Percentiles rank a stretch among this genome's conserved stretches.
These are phyloP conservation scores for Backusella mclennaniae DNA, from an alignment of 192 early-diverging fungal genomes.

Conservation along the genomic window DNA sequence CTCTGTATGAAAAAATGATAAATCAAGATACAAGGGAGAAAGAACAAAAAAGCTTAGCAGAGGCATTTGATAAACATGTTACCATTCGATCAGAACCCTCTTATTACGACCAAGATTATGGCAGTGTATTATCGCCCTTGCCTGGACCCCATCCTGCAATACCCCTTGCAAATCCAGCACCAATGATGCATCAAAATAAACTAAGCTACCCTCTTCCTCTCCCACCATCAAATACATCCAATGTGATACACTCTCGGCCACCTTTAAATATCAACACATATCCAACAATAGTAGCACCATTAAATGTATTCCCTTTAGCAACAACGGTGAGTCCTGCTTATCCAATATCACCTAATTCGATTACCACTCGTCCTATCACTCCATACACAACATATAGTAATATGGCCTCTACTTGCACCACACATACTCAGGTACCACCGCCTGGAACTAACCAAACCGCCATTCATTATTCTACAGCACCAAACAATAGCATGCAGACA, in stretches of 20 bases:
- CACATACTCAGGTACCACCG: not conserved
- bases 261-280: not conserved
- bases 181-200: not conserved
- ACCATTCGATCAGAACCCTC: slow-evolving; percentile 57
- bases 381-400: not conserved
- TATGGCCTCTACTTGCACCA: not conserved
- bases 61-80: slow-evolving; percentile 48
- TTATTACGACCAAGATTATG: slow-evolving; percentile 53
- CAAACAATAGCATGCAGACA: not conserved
- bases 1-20: not conserved
- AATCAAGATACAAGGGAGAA: slow-evolving; percentile 26
- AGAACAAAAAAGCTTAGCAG: slow-evolving; percentile 16
- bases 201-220: not conserved
- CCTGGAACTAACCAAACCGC: not conserved
- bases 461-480: not conserved
- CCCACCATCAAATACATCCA: not conserved
- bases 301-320: not conserved
- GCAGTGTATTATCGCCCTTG: slow-evolving; percentile 54
- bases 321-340: not conserved
- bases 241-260: not conserved
- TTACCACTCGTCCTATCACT: not conserved
- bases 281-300: not conserved
- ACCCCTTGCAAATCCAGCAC: not conserved
- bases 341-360: not conserved
- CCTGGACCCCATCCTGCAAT: not conserved